A percentile compares a stretch with the other conserved stretches of the same genome.
Evolutionary conservation across 371 early-diverging fungal species (phyloP).

Genomic region (Gilbertella persicaria): DNA sequence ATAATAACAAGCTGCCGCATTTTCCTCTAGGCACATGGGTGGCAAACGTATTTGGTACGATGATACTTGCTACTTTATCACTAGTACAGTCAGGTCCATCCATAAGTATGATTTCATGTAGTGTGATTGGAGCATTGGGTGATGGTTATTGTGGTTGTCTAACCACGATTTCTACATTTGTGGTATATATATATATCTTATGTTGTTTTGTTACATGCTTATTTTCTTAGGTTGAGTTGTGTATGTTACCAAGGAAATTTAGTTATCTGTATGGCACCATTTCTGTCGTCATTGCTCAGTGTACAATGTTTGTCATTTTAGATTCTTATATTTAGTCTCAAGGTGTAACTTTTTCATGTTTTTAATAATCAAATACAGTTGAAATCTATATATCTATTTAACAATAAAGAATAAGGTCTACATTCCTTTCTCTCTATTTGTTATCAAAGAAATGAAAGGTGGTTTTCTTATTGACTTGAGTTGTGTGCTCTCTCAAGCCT

Average conservation of each 20-base stretch:
- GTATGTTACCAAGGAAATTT: conserved; percentile 30
- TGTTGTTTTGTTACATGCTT: conserved; percentile 4
- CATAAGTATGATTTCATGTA: conserved; percentile 38
- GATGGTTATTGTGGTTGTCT: conserved; percentile 78
- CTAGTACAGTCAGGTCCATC: conserved; percentile 37
- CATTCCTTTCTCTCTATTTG: no score
- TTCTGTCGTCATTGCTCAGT: conserved; percentile 50
- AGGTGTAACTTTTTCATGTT: conserved; percentile 24
- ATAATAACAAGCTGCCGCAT: conserved; percentile 35
- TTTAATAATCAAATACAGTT: not conserved
- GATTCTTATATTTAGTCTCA: conserved; percentile 60
- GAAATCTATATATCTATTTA: no score
- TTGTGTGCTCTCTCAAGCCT: no score
- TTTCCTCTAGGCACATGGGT: conserved; percentile 71
- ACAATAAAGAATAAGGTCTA: no score
- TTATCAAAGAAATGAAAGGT: no score
- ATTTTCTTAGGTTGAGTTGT: conserved; percentile 45
- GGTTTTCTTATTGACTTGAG: no score
- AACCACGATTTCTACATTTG: conserved; percentile 77
- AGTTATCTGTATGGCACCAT: conserved; percentile 50
- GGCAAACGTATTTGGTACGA: conserved; percentile 66
- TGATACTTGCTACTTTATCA: conserved; percentile 54
- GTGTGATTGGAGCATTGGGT: conserved; percentile 52
- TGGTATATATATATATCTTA: no score
- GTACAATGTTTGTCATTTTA: conserved; percentile 51